phyloP scores from a whole-genome alignment of 1,284 basidiomycete genomes.

The Entoloma clypeatum region DNA sequence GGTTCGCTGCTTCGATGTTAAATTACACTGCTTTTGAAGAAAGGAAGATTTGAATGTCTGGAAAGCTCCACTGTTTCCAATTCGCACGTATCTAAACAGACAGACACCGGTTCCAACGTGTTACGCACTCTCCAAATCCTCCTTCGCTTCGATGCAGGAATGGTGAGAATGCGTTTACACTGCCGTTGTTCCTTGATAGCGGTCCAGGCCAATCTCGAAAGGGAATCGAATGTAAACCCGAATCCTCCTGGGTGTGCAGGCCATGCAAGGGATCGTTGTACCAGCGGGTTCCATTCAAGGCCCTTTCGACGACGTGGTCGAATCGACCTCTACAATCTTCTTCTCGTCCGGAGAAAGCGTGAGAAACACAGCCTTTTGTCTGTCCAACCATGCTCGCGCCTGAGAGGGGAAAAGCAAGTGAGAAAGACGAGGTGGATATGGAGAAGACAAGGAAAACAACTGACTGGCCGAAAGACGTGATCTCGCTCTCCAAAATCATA shows the following conservation, averaged over 20 bases:
- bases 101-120: too few species aligned
- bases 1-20: slow-evolving; percentile 6
- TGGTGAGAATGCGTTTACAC: too few species aligned
- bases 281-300: neutral
- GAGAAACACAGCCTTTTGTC: slow-evolving; percentile 40
- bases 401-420: slow-evolving; percentile 19
- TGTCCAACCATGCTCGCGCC: slow-evolving; percentile 45
- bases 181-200: too few species aligned
- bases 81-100: too few species aligned
- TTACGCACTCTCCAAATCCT: too few species aligned
- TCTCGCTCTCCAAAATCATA: slow-evolving; percentile 66
- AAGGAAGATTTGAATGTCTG: neutral
- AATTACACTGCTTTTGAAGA: too few species aligned
- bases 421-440: neutral
- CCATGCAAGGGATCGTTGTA: too few species aligned
- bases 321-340: slow-evolving; percentile 24
- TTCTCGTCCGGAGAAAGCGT: slow-evolving; percentile 50
- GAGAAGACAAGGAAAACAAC: slow-evolving; percentile 23
- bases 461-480: slow-evolving; percentile 65
- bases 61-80: neutral
- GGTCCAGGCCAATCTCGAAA: too few species aligned
- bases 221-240: too few species aligned
- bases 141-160: too few species aligned
- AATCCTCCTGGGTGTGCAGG: too few species aligned
- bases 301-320: slow-evolving; percentile 4